Evolutionary conservation across 2,329 filamentous ascomycete species (phyloP), one percentile per base, ranked within the genome.

Genomic region (Xylaria sp.): DNA sequence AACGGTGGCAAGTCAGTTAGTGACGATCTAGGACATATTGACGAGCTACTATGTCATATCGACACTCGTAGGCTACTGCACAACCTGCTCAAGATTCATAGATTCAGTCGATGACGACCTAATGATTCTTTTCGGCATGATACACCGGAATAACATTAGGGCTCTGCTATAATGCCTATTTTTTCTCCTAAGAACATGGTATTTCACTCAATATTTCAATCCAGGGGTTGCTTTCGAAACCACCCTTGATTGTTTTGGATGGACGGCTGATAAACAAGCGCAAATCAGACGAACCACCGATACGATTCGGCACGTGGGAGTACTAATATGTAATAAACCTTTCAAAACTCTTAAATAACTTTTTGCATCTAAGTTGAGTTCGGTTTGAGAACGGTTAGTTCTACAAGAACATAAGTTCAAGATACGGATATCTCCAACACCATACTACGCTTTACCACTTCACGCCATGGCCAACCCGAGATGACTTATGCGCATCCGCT

Each of bases 191-290:
- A 39, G n/a, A 52, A 59, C 20, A n/a, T n/a, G 59, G 59, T 23
- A 10, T 9, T 25, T 13, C 6, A 4, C 28, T 34, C 13, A 34
- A 30, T 43, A 55, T 50, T 8, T 55, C 15, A 20, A 60, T 41
- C 55, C 23, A 67, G 65, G 65, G 65, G 60, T 50, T 55, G 13
- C 30, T 64, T 64, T 67, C 60, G 65, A 67, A 67, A 67, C 65
- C 20, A 46, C 41, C 18, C 43, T 56, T 25, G 60, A 50, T 39
- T 67, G 65, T 67, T 57, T 64, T 48, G 60, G 65, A 67, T 60
- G 60, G 36, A 32, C 65, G 65, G 65, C 65, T 48, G 65, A 64
- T 67, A 60, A 41, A 60, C 60, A 53, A 59, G 55, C 39, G 41
- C 48, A 57, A 60, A 64, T 67, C 53, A 67, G 60, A 67, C 48